These are phyloP conservation scores for Cardiospermum halicacabum DNA, from an alignment of 345 rosid species.

Conservation along the genomic window DNA sequence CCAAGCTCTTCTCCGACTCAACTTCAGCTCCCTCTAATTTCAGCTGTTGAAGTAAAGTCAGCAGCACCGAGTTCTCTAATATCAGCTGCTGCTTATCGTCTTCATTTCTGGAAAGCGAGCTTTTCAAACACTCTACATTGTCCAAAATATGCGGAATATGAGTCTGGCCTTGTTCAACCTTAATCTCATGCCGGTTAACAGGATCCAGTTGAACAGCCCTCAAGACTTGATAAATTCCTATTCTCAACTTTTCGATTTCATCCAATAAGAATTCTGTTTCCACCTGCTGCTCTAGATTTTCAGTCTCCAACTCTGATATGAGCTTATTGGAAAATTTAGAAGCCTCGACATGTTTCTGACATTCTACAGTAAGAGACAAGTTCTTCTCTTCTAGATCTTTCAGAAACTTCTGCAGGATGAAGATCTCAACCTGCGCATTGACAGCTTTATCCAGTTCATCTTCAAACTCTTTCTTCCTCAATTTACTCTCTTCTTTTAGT, in stretches of 20 bases:
- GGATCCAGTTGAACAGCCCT: constrained; percentile 63
- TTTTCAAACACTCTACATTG: constrained; percentile 47
- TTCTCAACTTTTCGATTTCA: constrained; percentile 59
- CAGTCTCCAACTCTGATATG: constrained; percentile 68
- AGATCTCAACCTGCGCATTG: constrained; percentile 74
- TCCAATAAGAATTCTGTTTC: constrained; percentile 65
- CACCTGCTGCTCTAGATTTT: constrained; percentile 74
- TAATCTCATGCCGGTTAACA: constrained; percentile 27
- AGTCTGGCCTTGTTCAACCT: constrained; percentile 35
- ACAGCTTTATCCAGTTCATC: constrained; percentile 87
- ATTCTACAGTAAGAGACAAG: constrained; percentile 57
- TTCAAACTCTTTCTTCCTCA: constrained; percentile 71
- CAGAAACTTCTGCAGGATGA: constrained; percentile 63
- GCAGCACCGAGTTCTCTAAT: constrained; percentile 70
- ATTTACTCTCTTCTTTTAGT: constrained; percentile 65
- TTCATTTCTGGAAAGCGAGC: constrained; percentile 40
- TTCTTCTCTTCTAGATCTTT: constrained; percentile 75
- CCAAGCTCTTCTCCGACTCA: constrained; percentile 39
- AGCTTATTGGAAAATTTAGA: constrained; percentile 63
- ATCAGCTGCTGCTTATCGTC: constrained; percentile 61
- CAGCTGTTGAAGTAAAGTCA: constrained; percentile 50
- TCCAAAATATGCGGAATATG: constrained; percentile 51
- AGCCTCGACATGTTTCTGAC: constrained; percentile 66
- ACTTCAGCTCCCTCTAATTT: constrained; percentile 46
- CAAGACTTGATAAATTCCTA: constrained; percentile 54